Percentiles rank a stretch among this genome's conserved stretches.
Evolutionary conservation across 768 basidiomycete species (phyloP).

Genomic region (Termitomyces sp.): DNA sequence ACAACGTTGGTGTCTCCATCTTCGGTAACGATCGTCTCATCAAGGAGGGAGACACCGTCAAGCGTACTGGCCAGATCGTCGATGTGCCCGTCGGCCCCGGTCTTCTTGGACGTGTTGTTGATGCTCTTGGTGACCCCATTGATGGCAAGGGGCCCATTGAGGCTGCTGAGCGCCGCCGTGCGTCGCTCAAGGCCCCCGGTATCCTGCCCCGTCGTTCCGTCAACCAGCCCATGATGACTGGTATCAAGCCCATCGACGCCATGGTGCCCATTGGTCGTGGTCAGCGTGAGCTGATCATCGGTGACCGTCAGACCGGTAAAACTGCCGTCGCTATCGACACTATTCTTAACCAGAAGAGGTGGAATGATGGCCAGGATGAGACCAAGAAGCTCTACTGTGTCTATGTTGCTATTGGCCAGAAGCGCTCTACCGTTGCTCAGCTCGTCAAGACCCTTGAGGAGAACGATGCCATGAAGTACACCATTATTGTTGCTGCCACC

Average conservation of each 20-base stretch:
- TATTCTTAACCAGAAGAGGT: slow-evolving; percentile 99
- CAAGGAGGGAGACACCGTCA: slow-evolving; percentile 99
- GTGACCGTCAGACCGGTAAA: slow-evolving; percentile 99
- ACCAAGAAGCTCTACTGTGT: slow-evolving; percentile 99
- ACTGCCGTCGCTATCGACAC: slow-evolving; percentile 99
- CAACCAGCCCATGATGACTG: slow-evolving; percentile 99
- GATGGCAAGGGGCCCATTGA: slow-evolving; percentile 99
- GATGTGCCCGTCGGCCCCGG: slow-evolving; percentile 98
- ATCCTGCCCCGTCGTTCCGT: slow-evolving; percentile 99
- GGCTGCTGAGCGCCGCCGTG: slow-evolving; percentile 90
- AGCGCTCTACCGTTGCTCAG: slow-evolving; percentile 99
- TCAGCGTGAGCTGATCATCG: slow-evolving; percentile 99
- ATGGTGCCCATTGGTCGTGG: slow-evolving; percentile 99
- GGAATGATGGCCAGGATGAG: slow-evolving; percentile 98
- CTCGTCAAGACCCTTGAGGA: slow-evolving; percentile 99
- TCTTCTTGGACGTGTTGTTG: slow-evolving; percentile 98
- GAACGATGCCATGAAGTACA: slow-evolving; percentile 99
- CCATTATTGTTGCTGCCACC: slow-evolving; percentile 98
- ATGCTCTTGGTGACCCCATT: slow-evolving; percentile 99
- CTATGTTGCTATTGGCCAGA: slow-evolving; percentile 99
- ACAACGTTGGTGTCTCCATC: slow-evolving; percentile 99
- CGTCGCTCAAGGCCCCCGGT: slow-evolving; percentile 98
- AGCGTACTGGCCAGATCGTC: slow-evolving; percentile 99
- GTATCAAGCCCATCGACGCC: slow-evolving; percentile 99
- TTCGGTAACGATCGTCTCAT: slow-evolving; percentile 98